Percentiles rank a stretch among this genome's conserved stretches.
Evolutionary conservation across 768 basidiomycete genomes (phyloP).

Genomic region (Termitomyces sp.): DNA sequence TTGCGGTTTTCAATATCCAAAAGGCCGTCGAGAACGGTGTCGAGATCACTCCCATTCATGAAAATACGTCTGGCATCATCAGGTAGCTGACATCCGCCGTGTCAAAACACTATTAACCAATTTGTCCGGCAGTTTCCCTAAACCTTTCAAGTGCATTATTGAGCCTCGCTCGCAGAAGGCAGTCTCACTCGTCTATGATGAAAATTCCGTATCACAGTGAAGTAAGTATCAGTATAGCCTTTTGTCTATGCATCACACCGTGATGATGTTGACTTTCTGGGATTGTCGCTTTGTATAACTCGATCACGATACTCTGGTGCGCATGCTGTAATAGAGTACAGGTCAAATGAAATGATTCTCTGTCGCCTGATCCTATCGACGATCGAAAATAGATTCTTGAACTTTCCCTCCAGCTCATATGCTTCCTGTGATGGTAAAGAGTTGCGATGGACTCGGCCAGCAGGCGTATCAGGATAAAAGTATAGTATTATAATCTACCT

Average conservation of each 20-base stretch:
- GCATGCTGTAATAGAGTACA: too few species aligned
- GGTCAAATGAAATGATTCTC: too few species aligned
- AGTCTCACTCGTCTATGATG: slow-evolving; percentile 20
- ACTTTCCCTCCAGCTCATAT: too few species aligned
- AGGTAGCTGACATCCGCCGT: slow-evolving; percentile 26
- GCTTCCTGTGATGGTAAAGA: too few species aligned
- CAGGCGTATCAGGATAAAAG: too few species aligned
- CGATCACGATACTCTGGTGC: too few species aligned
- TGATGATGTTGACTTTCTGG: too few species aligned
- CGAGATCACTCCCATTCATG: slow-evolving; percentile 37
- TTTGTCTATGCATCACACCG: background rate
- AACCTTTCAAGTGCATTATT: slow-evolving; percentile 28
- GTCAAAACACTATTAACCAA: background rate
- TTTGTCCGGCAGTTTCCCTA: slow-evolving; percentile 20
- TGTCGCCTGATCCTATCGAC: too few species aligned
- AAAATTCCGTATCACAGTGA: background rate
- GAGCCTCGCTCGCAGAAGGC: slow-evolving; percentile 26
- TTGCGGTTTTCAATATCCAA: slow-evolving; percentile 43
- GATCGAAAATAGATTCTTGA: too few species aligned
- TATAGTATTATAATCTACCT: too few species aligned
- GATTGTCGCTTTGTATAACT: too few species aligned
- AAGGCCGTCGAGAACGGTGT: slow-evolving; percentile 39
- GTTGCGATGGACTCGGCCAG: too few species aligned
- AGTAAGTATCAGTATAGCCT: background rate
- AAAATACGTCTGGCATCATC: slow-evolving; percentile 39